Percentiles rank a stretch among this genome's conserved stretches.
Evolutionary conservation across 148 eudicot species (phyloP).

Genomic region (Rhododendron ferrugineum): DNA sequence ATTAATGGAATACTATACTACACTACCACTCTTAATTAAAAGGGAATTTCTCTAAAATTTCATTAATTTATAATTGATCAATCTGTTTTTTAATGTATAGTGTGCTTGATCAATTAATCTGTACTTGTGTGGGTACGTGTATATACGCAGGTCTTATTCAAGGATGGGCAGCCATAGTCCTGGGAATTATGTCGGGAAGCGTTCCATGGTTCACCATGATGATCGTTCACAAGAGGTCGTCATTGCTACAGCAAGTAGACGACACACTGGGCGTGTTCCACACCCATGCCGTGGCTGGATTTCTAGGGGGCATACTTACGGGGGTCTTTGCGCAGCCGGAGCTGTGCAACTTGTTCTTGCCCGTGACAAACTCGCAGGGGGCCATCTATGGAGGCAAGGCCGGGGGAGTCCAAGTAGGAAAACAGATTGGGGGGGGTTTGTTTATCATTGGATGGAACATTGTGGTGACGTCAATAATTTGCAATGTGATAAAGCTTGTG

Average conservation of each 20-base stretch:
- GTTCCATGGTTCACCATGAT: conserved; percentile 6
- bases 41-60: too few relatives aligned
- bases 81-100: not conserved
- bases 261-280: conserved; percentile 6
- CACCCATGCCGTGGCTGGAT: not conserved
- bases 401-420: not conserved
- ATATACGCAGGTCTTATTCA: not conserved
- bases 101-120: not conserved
- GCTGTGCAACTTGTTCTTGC: not conserved
- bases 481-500: not conserved
- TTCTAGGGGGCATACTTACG: not conserved
- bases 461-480: not conserved
- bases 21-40: too few relatives aligned
- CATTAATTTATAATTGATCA: too few relatives aligned
- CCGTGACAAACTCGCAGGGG: not conserved
- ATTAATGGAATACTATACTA: too few relatives aligned
- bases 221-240: not conserved
- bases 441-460: conserved; percentile 1
- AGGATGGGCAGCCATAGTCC: conserved; percentile 4
- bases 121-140: not conserved
- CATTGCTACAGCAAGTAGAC: not conserved
- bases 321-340: not conserved
- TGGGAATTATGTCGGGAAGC: not conserved
- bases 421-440: not conserved
- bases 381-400: not conserved